A percentile compares a stretch with the other conserved stretches of the same genome.
Conservation (phyloP, 345 rosid genomes). For the Schrenkiella parvula region DNA sequence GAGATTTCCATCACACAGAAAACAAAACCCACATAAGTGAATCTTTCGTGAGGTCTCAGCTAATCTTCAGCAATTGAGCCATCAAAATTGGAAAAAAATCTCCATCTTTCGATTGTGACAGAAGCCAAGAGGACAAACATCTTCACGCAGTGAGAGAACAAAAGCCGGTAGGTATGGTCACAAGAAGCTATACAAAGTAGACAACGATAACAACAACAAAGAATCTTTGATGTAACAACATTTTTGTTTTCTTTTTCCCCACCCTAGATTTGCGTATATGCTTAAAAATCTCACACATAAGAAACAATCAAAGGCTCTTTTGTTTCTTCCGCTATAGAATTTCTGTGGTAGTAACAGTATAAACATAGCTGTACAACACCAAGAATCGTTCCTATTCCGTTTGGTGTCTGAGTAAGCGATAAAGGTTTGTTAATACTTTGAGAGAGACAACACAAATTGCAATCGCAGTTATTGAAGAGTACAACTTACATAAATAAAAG, state of each 20-base stretch:
- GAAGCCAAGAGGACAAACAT: slow-evolving; percentile 24
- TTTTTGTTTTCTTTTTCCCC: neutral
- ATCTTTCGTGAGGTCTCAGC: slow-evolving; percentile 9
- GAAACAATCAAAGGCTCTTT: slow-evolving; percentile 58
- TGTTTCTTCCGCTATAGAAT: slow-evolving; percentile 32
- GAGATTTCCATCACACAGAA: slow-evolving; percentile 12
- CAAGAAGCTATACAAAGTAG: slow-evolving; percentile 4
- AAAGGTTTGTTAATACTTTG: slow-evolving; percentile 6
- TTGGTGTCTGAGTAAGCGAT: slow-evolving; percentile 58
- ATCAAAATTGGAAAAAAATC: neutral
- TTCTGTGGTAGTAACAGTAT: slow-evolving; percentile 51
- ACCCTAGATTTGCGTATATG: neutral
- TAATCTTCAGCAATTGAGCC: slow-evolving; percentile 12
- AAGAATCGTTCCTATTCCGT: slow-evolving; percentile 73
- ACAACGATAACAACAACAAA: neutral
- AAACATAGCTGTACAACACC: slow-evolving; percentile 65
- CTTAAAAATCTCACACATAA: slow-evolving; percentile 31
- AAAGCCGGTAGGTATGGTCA: slow-evolving; percentile 9
- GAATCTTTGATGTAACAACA: slow-evolving; percentile 16
- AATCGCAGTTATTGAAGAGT: neutral
- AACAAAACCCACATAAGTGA: slow-evolving; percentile 2
- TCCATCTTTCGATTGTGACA: slow-evolving; percentile 22
- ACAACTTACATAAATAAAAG: slow-evolving; percentile 61
- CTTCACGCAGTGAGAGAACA: slow-evolving; percentile 11
- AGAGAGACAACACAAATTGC: neutral